Base-by-base conservation (phyloP, 495 filamentous ascomycete species). In the Hyaloscypha finlandica region DNA sequence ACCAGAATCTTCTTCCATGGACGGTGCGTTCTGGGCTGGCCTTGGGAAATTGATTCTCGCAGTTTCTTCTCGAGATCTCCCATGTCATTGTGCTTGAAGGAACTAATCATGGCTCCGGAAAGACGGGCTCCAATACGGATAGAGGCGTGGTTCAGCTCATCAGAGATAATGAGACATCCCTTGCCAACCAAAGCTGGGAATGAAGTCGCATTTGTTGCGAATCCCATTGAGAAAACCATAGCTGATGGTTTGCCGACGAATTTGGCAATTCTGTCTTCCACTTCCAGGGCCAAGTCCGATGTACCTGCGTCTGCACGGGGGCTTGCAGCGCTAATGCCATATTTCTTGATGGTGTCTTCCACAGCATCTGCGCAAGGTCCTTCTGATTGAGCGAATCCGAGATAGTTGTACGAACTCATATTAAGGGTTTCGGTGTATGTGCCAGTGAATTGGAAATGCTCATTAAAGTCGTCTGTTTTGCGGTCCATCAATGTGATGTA, bases 1-100 rank as follows among this genome's bases (percentile, higher is more conserved):
- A 99, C 92, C 56, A 99, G 80, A 66, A 99, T 98, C 85, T 97
- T 98, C 84, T 94, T 96, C 95, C 95, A 99, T 12, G 95, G 95
- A 9, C 95, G 90, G 74, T 99, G 95, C 22, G 94, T 98, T 66
- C 95, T 89, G 32, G 96, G 96, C 70, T 99, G 95, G 19, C 95
- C 95, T 79, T 97, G 93, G 45, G 93, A 92, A 73, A 99, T 97
- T 65, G 88, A 88, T 74, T 98, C 94, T 51, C 95, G 90, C 20
- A 99, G 86, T 68, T 88, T 85, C 31, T 83, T 81, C 75, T 99
- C 95, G 20, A 99, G 81, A 69, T 95, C 91, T 9, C 77, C 81
- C 89, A 97, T 94, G 77, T 98, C 90, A 74, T 98, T 98, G 80
- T 99, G 95, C 81, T 92, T 97, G 85, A 97, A 99, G 78, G 93